Evolutionary conservation across 345 rosid genomes (phyloP), one percentile per base, ranked within the genome.

Genomic region (Citrus unshiu): DNA sequence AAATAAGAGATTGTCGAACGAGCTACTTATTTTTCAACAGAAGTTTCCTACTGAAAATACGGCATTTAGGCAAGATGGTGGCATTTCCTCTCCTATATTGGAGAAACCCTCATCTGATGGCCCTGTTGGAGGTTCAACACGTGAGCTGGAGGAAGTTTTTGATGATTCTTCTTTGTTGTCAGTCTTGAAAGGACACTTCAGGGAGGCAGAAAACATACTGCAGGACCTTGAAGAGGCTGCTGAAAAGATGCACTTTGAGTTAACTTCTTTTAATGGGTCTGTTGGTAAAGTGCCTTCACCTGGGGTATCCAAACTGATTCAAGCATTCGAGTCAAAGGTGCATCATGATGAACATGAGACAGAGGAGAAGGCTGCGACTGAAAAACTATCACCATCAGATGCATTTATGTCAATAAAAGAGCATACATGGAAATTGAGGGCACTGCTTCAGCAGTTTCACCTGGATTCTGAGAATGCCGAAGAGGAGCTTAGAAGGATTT

Each of bases 241-340:
- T 80, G 89, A 87, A 83, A 84, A 74, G 78, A 86, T 85, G 78
- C 84, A 81, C 60, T 79, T 83, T 37, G 81, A 83, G 70, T 78
- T 86, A 25, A 74, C 70, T 21, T 79, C 70, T 39, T 70, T 81
- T 59, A 83, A 68, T 78, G 83, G 77, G 78, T 82, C 88, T 32
- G 83, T 81, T 76, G 76, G 85, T 80, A 87, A 88, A 86, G 40
- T 46, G 51, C 79, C 85, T 60, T 76, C 84, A 35, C 90, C 91
- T 72, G 90, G 76, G 58, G 89, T 93, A 58, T 93, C 97, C 21
- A 90, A 88, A 84, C 76, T 95, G 83, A 93, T 95, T 86, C 90
- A 88, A 76, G 92, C 97, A 63, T 95, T 93, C 46, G 98, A 95
- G 90, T 86, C 90, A 49, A 92, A 88, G 88, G 65, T 74, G 78